Conservation (phyloP, 257 asterid species). For the Nicotiana attenuata region DNA sequence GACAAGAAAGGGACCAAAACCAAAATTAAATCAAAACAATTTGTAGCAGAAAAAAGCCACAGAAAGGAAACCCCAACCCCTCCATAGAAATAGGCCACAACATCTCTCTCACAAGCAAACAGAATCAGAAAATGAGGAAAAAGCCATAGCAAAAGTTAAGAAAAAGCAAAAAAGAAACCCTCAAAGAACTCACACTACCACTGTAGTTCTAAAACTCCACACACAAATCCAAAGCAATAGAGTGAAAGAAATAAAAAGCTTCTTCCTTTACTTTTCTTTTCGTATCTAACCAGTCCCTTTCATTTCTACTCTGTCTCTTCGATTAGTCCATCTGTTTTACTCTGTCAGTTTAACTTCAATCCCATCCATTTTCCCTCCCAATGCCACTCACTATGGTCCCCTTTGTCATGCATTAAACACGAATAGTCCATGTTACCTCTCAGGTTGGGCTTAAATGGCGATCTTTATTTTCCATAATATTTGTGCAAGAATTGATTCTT, state of each 20-base stretch:
- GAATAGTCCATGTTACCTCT: not conserved
- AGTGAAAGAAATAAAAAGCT: not conserved
- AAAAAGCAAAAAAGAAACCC: not conserved
- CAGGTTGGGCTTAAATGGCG: not conserved
- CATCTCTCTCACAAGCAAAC: not conserved
- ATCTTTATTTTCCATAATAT: not conserved
- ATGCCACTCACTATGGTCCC: not conserved
- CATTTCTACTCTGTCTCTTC: slow-evolving; percentile 3
- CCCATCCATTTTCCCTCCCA: not conserved
- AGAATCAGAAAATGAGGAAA: not conserved
- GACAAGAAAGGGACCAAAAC: not conserved
- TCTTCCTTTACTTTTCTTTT: not conserved
- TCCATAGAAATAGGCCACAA: not conserved
- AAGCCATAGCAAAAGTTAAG: not conserved
- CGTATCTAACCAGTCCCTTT: slow-evolving; percentile 8
- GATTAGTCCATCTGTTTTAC: not conserved
- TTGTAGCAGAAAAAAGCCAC: not conserved
- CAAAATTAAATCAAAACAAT: not conserved
- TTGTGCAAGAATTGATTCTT: not conserved
- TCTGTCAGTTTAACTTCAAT: not conserved
- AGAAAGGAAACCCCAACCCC: not conserved
- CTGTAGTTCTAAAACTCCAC: not conserved
- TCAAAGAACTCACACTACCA: not conserved
- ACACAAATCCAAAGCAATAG: too few relatives aligned
- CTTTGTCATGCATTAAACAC: not conserved